These are phyloP conservation scores for Simmondsia chinensis DNA, from an alignment of 148 eudicot species.

Conservation along the genomic window DNA sequence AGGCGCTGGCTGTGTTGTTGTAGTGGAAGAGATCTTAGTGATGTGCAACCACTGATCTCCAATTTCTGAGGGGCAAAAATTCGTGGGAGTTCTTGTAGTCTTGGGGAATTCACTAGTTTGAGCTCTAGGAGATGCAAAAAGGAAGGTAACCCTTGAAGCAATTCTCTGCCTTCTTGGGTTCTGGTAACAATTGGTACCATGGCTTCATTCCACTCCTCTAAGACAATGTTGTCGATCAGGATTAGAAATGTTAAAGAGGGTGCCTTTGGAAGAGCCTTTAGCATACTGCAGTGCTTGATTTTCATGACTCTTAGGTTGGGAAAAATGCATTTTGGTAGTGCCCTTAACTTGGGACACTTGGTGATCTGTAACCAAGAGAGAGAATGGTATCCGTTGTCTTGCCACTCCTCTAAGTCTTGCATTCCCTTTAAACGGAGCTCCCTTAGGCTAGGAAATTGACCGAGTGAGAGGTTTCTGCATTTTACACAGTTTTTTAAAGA, in stretches of 20 bases:
- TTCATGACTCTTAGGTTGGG: constrained; percentile 12
- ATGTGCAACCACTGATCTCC: constrained; percentile 17
- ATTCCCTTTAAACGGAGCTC: constrained; percentile 19
- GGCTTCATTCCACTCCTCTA: constrained; percentile 7
- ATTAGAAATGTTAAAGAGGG: constrained; percentile 5
- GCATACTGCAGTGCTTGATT: constrained; percentile 19
- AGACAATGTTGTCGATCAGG: constrained; percentile 10
- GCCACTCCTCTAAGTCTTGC: constrained; percentile 20
- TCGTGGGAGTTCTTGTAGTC: constrained; percentile 9
- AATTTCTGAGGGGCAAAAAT: constrained; percentile 16
- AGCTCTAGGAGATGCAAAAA: constrained; percentile 1
- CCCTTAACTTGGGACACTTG: constrained; percentile 19
- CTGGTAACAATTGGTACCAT: too few species aligned
- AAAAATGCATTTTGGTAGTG: constrained; percentile 4
- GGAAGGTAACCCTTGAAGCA: background rate
- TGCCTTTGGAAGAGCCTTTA: constrained; percentile 11
- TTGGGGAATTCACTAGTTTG: constrained; percentile 12
- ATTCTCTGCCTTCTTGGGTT: background rate
- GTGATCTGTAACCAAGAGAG: constrained; percentile 3
- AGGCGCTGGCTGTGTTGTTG: constrained; percentile 12
- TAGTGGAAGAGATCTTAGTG: constrained; percentile 7
- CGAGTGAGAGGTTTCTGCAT: constrained; percentile 15
- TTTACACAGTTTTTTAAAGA: constrained; percentile 13
- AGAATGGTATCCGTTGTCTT: background rate
- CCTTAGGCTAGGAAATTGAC: constrained; percentile 7